phyloP scores from a whole-genome alignment of 192 early-diverging fungal species.

The Coemansia sp. region DNA sequence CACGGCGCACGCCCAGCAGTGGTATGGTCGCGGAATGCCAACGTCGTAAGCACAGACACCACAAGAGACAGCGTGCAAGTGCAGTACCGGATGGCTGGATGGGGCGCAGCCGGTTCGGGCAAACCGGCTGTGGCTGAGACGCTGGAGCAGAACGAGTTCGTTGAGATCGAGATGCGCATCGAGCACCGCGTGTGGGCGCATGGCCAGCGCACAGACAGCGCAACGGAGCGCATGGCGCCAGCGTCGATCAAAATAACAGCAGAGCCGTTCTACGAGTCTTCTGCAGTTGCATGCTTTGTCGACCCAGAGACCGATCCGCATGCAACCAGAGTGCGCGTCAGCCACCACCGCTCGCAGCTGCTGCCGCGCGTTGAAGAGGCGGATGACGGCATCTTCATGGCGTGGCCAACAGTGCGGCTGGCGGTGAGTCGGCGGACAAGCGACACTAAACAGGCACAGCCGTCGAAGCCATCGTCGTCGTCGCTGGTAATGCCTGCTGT shows the following conservation, averaged over 20 bases:
- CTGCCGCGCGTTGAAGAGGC: slow-evolving; percentile 23
- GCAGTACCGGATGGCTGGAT: slow-evolving; percentile 22
- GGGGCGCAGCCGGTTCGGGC: slow-evolving; percentile 15
- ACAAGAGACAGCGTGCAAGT: slow-evolving; percentile 10
- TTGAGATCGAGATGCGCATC: slow-evolving; percentile 43
- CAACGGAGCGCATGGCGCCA: slow-evolving; percentile 3
- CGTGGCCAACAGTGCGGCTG: slow-evolving; percentile 40
- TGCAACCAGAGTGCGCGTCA: slow-evolving; percentile 43
- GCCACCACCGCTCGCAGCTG: slow-evolving; percentile 34
- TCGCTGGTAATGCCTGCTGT: slow-evolving; percentile 5
- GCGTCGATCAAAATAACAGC: slow-evolving; percentile 18
- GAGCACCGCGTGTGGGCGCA: slow-evolving; percentile 51
- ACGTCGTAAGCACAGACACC: slow-evolving; percentile 7
- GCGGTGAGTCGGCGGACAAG: slow-evolving; percentile 4
- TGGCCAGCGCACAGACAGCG: slow-evolving; percentile 3
- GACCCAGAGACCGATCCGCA: slow-evolving; percentile 53
- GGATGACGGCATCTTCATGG: slow-evolving; percentile 18
- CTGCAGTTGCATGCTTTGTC: slow-evolving; percentile 45
- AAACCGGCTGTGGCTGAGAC: not conserved
- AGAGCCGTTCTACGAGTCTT: slow-evolving; percentile 29
- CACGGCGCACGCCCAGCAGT: slow-evolving; percentile 31
- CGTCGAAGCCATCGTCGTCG: not conserved
- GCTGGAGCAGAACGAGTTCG: slow-evolving; percentile 11
- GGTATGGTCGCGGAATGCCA: slow-evolving; percentile 48
- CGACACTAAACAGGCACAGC: not conserved